Percentiles rank a stretch among this genome's conserved stretches.
These are phyloP conservation scores for Pisolithus microcarpus DNA, from an alignment of 768 basidiomycete genomes.

Conservation along the genomic window DNA sequence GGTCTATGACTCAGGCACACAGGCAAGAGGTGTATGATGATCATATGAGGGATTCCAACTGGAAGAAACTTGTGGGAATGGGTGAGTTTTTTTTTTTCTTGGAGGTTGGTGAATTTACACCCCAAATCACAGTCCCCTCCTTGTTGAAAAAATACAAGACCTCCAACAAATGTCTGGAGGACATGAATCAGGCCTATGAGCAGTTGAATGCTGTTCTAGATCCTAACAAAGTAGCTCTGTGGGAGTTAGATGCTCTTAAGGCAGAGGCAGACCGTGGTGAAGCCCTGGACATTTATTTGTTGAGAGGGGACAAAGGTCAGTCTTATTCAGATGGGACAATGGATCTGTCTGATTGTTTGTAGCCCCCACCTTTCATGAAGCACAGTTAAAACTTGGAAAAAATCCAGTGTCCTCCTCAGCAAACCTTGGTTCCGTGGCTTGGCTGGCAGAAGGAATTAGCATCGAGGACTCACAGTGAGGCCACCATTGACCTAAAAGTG, in stretches of 20 bases:
- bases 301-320: no score
- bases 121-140: neutral
- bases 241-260: constrained; percentile 1
- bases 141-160: constrained; percentile 1
- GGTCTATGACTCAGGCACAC: constrained; percentile 10
- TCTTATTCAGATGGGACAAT: no score
- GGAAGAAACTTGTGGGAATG: constrained; percentile 24
- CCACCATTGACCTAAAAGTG: neutral
- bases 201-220: neutral
- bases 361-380: neutral
- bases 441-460: no score
- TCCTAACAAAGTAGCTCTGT: neutral
- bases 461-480: neutral
- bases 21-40: constrained; percentile 14
- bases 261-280: neutral
- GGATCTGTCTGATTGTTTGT: neutral
- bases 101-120: neutral
- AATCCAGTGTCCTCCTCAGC: no score
- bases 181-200: neutral
- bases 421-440: no score
- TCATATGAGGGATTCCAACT: constrained; percentile 29
- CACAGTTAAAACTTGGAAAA: no score
- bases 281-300: no score
- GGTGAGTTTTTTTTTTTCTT: constrained; percentile 7
- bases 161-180: neutral